A percentile compares a stretch with the other conserved stretches of the same genome.
phyloP scores from a whole-genome alignment of 2,329 filamentous ascomycete species.

The Intubia oerlemansii region DNA sequence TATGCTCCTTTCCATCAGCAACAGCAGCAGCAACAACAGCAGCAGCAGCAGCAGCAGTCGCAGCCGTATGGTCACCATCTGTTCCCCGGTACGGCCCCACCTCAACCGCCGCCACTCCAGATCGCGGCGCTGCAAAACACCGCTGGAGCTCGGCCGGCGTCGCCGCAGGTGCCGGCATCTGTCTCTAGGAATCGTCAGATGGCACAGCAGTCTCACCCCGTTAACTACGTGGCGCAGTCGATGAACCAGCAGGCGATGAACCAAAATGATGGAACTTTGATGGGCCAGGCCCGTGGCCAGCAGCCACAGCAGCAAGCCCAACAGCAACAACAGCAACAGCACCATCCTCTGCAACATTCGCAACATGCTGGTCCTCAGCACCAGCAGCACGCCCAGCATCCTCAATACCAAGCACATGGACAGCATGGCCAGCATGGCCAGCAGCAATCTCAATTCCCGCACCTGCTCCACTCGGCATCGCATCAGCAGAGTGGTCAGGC shows the following conservation, averaged over 20 bases:
- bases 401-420: constrained; percentile 1
- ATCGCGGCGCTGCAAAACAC: constrained; percentile 23
- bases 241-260: constrained; percentile 14
- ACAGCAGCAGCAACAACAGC: no score
- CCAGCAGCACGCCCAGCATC: constrained; percentile 5
- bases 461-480: no score
- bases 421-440: no score
- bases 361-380: no score
- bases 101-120: constrained; percentile 23
- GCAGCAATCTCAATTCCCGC: no score
- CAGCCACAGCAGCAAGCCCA: constrained; percentile 9
- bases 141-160: constrained; percentile 16
- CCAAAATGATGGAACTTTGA: constrained; percentile 12
- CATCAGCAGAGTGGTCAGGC: no score
- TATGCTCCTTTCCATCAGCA: no score
- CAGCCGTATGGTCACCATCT: constrained; percentile 27
- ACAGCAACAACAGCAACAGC: constrained; percentile 6
- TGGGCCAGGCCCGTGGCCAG: constrained; percentile 12
- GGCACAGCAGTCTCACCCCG: constrained; percentile 15
- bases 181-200: constrained; percentile 24
- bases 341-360: no score
- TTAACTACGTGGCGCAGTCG: constrained; percentile 16
- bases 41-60: constrained; percentile 24
- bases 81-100: constrained; percentile 25
- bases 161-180: constrained; percentile 27